Percentiles rank a stretch among this genome's conserved stretches.
Conservation (phyloP, 345 rosid genomes). For the Kernera saxatilis region DNA sequence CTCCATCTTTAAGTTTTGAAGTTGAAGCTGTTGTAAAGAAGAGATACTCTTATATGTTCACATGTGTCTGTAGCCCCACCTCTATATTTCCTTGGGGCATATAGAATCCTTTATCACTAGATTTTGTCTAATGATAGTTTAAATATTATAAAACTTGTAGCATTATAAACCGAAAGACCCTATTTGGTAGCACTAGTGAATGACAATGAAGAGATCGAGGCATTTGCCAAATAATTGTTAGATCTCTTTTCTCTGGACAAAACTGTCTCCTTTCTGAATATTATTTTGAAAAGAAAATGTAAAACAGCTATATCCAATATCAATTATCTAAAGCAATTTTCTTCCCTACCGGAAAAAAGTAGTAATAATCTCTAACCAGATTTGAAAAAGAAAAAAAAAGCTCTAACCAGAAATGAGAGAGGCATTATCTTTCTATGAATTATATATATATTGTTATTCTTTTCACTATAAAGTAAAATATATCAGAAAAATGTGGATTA, state of each 20-base stretch:
- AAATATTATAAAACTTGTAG: not conserved
- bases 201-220: conserved; percentile 16
- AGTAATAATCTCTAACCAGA: not conserved
- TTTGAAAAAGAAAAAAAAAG: no score
- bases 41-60: conserved; percentile 9
- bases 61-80: conserved; percentile 15
- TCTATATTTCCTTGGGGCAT: conserved; percentile 3
- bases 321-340: conserved; percentile 9
- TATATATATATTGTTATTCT: not conserved
- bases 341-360: not conserved
- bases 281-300: not conserved
- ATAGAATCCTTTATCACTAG: not conserved
- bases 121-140: not conserved
- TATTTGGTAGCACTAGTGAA: conserved; percentile 9
- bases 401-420: conserved; percentile 10
- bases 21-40: conserved; percentile 21
- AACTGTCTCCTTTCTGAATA: conserved; percentile 7
- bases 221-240: conserved; percentile 8
- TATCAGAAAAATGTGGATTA: not conserved
- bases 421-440: conserved; percentile 1
- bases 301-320: conserved; percentile 10
- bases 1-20: conserved; percentile 18
- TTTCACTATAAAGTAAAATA: not conserved
- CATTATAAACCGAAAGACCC: not conserved
- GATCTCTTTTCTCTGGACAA: not conserved